These are phyloP conservation scores for Trichoderma atroviride DNA, from an alignment of 2,329 filamentous ascomycete species.

Conservation along the genomic window DNA sequence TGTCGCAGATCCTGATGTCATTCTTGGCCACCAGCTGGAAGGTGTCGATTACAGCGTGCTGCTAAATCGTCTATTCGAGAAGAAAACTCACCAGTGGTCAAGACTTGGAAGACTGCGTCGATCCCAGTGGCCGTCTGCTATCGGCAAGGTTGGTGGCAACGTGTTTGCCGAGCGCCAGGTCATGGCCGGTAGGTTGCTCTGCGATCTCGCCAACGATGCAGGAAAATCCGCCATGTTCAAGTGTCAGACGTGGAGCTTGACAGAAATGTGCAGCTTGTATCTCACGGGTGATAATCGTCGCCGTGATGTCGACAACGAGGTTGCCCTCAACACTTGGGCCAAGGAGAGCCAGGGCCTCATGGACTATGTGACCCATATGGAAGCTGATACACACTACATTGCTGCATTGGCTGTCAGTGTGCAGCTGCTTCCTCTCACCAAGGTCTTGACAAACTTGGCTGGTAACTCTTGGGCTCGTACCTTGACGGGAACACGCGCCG, in stretches of 20 bases:
- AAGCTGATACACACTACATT: conserved; percentile 94
- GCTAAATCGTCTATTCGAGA: conserved; percentile 81
- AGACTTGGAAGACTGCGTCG: conserved; percentile 85
- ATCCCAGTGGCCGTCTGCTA: conserved; percentile 81
- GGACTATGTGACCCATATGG: conserved; percentile 92
- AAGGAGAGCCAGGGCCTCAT: conserved; percentile 79
- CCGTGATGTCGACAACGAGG: conserved; percentile 86
- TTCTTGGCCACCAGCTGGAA: conserved; percentile 94
- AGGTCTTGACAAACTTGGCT: conserved; percentile 92
- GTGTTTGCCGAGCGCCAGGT: conserved; percentile 93
- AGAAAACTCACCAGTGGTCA: conserved; percentile 93
- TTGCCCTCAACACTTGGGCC: conserved; percentile 81
- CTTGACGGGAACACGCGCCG: conserved; percentile 89
- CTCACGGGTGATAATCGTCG: conserved; percentile 72
- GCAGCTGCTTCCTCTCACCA: conserved; percentile 91
- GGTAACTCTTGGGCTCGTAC: conserved; percentile 98
- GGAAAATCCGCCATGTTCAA: conserved; percentile 97
- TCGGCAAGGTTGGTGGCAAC: conserved; percentile 82
- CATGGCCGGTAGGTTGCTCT: conserved; percentile 84
- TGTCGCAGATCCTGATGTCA: conserved; percentile 86
- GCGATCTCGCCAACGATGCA: conserved; percentile 93
- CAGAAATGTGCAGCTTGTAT: conserved; percentile 95
- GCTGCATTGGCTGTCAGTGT: conserved; percentile 85
- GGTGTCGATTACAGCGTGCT: conserved; percentile 94
- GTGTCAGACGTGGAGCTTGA: conserved; percentile 96